Base-by-base conservation (phyloP, 768 basidiomycete species). In the Tulasnella sp. region DNA sequence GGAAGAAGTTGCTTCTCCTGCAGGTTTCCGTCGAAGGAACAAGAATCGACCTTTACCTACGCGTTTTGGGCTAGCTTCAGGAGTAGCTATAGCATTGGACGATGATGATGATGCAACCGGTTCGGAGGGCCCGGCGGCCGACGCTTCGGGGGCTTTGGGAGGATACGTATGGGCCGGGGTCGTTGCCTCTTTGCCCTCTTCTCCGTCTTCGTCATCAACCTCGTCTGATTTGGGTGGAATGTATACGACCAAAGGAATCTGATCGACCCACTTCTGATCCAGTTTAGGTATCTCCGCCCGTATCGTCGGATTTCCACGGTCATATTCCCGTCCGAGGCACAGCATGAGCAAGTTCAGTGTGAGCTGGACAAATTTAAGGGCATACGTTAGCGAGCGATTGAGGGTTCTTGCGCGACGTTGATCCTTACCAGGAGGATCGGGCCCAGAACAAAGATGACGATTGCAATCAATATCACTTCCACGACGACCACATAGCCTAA, bases 231-330 rank as follows among this genome's bases (percentile, higher is more conserved):
- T 27, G 23, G 61, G 58, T 3, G 62, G 63, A 9, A 92, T 90
- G 71, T 90, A 92, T 64, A 88, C 79, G 26, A 90, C 88, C 21
- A 91, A 77, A 0, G 89, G 89, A 41, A 92, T 90, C 51, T 77
- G 78, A 56, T 90, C 85, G 23, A 92, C 87, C 7, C 84, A 72
- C 4, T 81, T 72, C 67, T 81, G 82, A 1, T 87, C 74, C 7
- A 91, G 73, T 67, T 88, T 88, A 4, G 80, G 84, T 42, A 90
- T 80, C 51, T 90, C 87, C 9, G 86, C 87, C 60, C 82, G 83
- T 69, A 90, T 86, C 60, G 83, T 81, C 68, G 87, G 86, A 17
- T 54, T 61, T 27, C 54, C 61, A 1, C 41, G 34, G 41, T 89
- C 68, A 2, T 88, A 88, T 66, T 88, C 86, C 21, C 88, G 80